Conservation (phyloP, 2,329 filamentous ascomycete species). For the Diaporthe sp. region DNA sequence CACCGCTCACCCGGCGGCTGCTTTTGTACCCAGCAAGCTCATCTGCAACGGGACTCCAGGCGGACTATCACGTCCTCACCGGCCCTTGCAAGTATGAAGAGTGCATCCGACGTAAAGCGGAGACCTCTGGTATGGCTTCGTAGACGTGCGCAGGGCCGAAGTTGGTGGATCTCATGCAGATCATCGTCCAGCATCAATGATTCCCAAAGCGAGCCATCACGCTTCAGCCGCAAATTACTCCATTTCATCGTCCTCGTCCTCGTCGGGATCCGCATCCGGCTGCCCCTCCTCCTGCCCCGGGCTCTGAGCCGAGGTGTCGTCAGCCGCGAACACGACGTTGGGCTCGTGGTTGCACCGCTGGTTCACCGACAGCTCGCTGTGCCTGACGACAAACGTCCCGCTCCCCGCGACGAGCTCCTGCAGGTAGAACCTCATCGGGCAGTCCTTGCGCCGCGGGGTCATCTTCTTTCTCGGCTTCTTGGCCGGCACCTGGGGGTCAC, state of each 20-base stretch:
- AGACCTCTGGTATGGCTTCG: not conserved
- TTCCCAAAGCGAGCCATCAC: not conserved
- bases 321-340: conserved; percentile 5
- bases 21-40: not conserved
- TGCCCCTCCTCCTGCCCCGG: not conserved
- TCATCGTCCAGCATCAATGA: not conserved
- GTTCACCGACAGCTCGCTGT: conserved; percentile 8
- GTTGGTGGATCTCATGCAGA: not conserved
- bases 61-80: not conserved
- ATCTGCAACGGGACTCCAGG: too few relatives aligned
- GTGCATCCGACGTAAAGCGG: not conserved
- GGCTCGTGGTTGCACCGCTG: conserved; percentile 40
- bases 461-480: conserved; percentile 33
- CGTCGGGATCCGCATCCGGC: not conserved
- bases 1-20: not conserved
- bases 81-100: not conserved
- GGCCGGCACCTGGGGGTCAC: not conserved
- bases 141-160: not conserved
- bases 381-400: conserved; percentile 35
- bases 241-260: not conserved
- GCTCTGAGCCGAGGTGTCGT: not conserved
- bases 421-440: conserved; percentile 37
- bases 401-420: conserved; percentile 38
- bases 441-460: conserved; percentile 34
- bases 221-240: not conserved